Evolutionary conservation across 148 eudicot species (phyloP).

Genomic region (Chenopodium suecicum): DNA sequence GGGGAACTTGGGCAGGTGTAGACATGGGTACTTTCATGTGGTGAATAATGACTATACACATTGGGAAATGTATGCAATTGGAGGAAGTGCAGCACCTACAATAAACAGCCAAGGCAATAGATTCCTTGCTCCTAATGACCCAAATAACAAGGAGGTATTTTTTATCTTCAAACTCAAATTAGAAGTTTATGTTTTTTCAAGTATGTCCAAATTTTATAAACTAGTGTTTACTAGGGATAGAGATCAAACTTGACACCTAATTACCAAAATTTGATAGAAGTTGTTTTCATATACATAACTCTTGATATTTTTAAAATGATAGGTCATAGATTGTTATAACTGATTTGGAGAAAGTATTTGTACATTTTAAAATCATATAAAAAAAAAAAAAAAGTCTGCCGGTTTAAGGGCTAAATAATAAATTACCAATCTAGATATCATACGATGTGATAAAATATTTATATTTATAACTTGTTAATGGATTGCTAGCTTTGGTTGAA

Average conservation of each 20-base stretch:
- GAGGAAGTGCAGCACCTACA: conserved; percentile 67
- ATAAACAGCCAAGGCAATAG: conserved; percentile 72
- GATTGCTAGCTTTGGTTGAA: background rate
- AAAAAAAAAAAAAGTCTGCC: too few relatives aligned
- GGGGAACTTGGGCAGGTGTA: conserved; percentile 39
- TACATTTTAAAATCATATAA: too few relatives aligned
- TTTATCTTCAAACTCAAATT: background rate
- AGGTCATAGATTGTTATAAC: too few relatives aligned
- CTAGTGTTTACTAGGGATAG: background rate
- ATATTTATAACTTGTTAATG: background rate
- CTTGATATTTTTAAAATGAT: too few relatives aligned
- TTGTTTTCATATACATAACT: too few relatives aligned
- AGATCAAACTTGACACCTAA: background rate
- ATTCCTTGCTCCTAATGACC: conserved; percentile 58
- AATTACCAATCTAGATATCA: too few relatives aligned
- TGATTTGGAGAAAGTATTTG: too few relatives aligned
- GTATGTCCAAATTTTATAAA: background rate
- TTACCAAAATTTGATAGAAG: background rate
- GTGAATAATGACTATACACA: conserved; percentile 73
- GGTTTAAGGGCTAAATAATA: too few relatives aligned
- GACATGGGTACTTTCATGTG: conserved; percentile 72
- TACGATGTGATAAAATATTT: too few relatives aligned
- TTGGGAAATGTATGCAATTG: conserved; percentile 75
- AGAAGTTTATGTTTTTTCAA: background rate
- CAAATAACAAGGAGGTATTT: conserved; percentile 50